Conservation (phyloP, 192 early-diverging fungal genomes). For the Gigaspora rosea region DNA sequence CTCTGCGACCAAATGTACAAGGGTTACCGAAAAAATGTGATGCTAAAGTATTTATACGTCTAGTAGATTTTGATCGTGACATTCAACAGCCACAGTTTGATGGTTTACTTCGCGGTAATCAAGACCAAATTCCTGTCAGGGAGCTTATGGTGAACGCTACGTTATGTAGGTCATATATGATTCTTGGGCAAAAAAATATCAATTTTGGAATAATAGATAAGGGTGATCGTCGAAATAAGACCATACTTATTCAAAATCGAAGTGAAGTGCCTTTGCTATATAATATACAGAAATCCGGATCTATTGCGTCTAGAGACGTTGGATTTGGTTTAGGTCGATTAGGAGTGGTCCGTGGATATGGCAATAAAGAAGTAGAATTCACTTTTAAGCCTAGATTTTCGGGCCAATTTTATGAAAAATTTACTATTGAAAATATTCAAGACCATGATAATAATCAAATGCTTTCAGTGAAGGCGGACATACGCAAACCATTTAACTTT, state of each 20-base stretch:
- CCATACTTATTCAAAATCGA: slow-evolving; percentile 87
- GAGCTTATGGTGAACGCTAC: slow-evolving; percentile 88
- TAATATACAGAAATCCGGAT: slow-evolving; percentile 91
- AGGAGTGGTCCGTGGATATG: slow-evolving; percentile 88
- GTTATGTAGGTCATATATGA: slow-evolving; percentile 84
- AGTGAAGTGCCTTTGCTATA: slow-evolving; percentile 90
- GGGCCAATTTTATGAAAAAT: slow-evolving; percentile 82
- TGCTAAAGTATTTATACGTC: slow-evolving; percentile 77
- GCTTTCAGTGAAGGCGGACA: slow-evolving; percentile 85
- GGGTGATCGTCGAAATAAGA: slow-evolving; percentile 82
- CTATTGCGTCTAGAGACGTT: slow-evolving; percentile 90
- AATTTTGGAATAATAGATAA: slow-evolving; percentile 93
- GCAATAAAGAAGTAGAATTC: slow-evolving; percentile 91
- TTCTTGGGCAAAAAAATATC: slow-evolving; percentile 94
- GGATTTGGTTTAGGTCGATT: slow-evolving; percentile 74
- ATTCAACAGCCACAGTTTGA: slow-evolving; percentile 84
- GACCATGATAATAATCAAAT: slow-evolving; percentile 80
- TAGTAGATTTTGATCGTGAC: slow-evolving; percentile 85
- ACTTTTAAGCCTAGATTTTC: slow-evolving; percentile 89
- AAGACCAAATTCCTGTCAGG: slow-evolving; percentile 74
- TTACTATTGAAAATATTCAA: slow-evolving; percentile 87
- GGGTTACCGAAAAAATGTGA: slow-evolving; percentile 77
- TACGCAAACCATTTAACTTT: slow-evolving; percentile 87
- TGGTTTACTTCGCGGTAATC: slow-evolving; percentile 58
- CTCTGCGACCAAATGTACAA: slow-evolving; percentile 62